Percentiles rank a stretch among this genome's conserved stretches.
These are phyloP conservation scores for Chalciporus pseudorubinellus DNA, from an alignment of 768 basidiomycete species.

Conservation along the genomic window DNA sequence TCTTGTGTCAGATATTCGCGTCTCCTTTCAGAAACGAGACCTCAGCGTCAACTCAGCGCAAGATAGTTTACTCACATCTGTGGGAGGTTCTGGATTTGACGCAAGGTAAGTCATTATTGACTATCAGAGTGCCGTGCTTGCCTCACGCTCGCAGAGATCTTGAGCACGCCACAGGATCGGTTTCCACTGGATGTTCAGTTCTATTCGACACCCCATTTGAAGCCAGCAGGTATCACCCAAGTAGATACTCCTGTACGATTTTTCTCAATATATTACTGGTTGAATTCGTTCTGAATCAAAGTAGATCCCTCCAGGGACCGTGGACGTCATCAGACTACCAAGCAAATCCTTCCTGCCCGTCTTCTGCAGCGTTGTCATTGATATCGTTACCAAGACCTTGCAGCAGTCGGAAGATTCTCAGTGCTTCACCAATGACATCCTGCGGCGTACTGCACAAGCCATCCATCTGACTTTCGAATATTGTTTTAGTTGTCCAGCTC, in stretches of 20 bases:
- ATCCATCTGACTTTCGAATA: slow-evolving; percentile 42
- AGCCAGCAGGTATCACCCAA: slow-evolving; percentile 30
- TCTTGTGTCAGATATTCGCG: slow-evolving; percentile 39
- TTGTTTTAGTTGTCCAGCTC: slow-evolving; percentile 38
- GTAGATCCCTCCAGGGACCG: slow-evolving; percentile 35
- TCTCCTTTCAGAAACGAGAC: slow-evolving; percentile 21
- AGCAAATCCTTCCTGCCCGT: slow-evolving; percentile 41
- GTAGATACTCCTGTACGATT: slow-evolving; percentile 34
- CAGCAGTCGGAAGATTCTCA: slow-evolving; percentile 42
- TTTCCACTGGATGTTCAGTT: slow-evolving; percentile 40
- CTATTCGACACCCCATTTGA: slow-evolving; percentile 39
- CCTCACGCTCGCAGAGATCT: slow-evolving; percentile 32
- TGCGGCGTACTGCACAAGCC: slow-evolving; percentile 41
- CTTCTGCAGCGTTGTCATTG: slow-evolving; percentile 46
- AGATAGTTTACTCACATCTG: slow-evolving; percentile 20
- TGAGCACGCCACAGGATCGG: slow-evolving; percentile 33
- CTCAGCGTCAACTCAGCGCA: slow-evolving; percentile 14
- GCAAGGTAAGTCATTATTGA: background rate
- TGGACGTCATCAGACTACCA: slow-evolving; percentile 38
- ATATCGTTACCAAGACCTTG: slow-evolving; percentile 43
- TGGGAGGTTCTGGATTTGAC: slow-evolving; percentile 19
- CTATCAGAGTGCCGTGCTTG: background rate
- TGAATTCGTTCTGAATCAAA: slow-evolving; percentile 13
- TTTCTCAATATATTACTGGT: background rate
- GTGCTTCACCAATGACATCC: slow-evolving; percentile 50